These are phyloP conservation scores for Phaseolus lunatus DNA, from an alignment of 306 rosid species.

Conservation along the genomic window DNA sequence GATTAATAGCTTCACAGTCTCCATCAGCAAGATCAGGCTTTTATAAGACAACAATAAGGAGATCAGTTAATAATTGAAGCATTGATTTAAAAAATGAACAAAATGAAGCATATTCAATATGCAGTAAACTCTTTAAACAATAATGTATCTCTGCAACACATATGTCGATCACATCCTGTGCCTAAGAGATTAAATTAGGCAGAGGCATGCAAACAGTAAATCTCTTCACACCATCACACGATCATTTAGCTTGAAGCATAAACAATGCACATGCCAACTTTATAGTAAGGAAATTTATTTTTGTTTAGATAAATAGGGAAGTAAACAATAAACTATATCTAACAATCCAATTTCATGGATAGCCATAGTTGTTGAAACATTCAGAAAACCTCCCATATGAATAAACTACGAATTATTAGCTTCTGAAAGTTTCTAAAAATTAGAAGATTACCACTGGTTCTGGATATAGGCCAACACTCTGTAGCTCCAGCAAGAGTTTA, in stretches of 20 bases:
- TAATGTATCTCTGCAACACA: constrained; percentile 21
- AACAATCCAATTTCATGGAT: constrained; percentile 14
- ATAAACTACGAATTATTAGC: constrained; percentile 18
- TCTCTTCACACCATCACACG: not conserved
- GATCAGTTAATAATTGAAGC: constrained; percentile 30
- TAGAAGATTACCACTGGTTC: constrained; percentile 74
- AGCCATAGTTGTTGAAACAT: not conserved
- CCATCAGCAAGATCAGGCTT: constrained; percentile 89
- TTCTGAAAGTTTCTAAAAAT: constrained; percentile 32
- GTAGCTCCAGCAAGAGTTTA: constrained; percentile 79
- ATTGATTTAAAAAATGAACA: constrained; percentile 2
- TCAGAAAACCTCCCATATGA: constrained; percentile 27
- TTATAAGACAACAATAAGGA: constrained; percentile 46
- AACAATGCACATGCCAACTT: not conserved
- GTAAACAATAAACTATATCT: constrained; percentile 11
- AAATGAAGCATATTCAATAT: constrained; percentile 31
- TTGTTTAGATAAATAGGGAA: constrained; percentile 12
- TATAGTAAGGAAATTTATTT: not conserved
- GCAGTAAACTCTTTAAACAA: constrained; percentile 10
- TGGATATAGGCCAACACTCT: constrained; percentile 73
- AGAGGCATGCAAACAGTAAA: constrained; percentile 21
- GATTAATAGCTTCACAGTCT: constrained; percentile 69
- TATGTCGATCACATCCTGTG: constrained; percentile 10
- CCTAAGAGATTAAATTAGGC: constrained; percentile 10
- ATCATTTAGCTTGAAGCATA: constrained; percentile 4